phyloP scores from a whole-genome alignment of 1,284 basidiomycete species.

The Farysia itapuensis region DNA sequence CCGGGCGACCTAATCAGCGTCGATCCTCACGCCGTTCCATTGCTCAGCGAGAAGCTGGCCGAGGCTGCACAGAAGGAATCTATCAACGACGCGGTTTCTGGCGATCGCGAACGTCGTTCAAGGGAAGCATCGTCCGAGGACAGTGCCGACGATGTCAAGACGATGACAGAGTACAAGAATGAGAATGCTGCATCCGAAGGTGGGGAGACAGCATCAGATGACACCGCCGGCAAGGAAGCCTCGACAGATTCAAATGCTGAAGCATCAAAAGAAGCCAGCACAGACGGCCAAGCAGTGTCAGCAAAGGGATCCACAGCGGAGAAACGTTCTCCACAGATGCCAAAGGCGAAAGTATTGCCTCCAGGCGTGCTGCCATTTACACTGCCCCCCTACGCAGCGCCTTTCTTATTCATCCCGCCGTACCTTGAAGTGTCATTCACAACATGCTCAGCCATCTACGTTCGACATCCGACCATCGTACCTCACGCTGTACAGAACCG shows the following conservation, averaged over 20 bases:
- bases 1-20: constrained; percentile 94
- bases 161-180: not conserved
- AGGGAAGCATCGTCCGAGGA: constrained; percentile 31
- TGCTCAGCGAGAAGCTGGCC: constrained; percentile 61
- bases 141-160: constrained; percentile 4
- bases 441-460: constrained; percentile 89
- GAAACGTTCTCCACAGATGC: not conserved
- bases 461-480: constrained; percentile 91
- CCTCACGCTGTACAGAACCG: constrained; percentile 61
- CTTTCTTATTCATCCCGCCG: constrained; percentile 91
- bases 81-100: constrained; percentile 29
- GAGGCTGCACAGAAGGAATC: constrained; percentile 30
- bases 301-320: too few relatives aligned
- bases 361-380: constrained; percentile 66
- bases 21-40: constrained; percentile 76
- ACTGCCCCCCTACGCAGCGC: constrained; percentile 82
- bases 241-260: not conserved
- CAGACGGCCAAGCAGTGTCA: constrained; percentile 6
- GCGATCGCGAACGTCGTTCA: too few relatives aligned
- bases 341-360: constrained; percentile 36
- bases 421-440: constrained; percentile 88
- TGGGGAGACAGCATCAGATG: not conserved
- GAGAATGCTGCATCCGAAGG: not conserved
- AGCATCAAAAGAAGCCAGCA: not conserved
- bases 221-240: not conserved